A percentile compares a stretch with the other conserved stretches of the same genome.
Conservation (phyloP, 169 alveolate genomes). For the Plasmodium billcollinsi region DNA sequence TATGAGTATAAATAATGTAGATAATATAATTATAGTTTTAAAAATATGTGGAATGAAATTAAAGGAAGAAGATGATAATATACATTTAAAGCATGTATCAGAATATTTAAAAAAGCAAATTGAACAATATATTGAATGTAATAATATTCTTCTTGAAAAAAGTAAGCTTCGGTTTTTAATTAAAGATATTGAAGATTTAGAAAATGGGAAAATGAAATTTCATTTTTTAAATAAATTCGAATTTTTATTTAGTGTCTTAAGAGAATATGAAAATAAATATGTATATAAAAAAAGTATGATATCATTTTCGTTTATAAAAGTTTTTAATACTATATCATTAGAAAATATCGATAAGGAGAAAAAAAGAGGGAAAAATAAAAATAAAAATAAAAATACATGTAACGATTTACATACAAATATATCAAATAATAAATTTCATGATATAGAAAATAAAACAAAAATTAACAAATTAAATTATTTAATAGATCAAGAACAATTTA, state of each 20-base stretch:
- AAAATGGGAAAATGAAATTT: slow-evolving; percentile 76
- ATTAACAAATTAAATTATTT: slow-evolving; percentile 40
- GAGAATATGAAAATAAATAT: slow-evolving; percentile 51
- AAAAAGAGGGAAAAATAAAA: background rate
- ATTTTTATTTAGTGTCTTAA: slow-evolving; percentile 54
- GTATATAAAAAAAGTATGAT: slow-evolving; percentile 19
- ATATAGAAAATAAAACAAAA: slow-evolving; percentile 4
- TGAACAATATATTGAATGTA: slow-evolving; percentile 20
- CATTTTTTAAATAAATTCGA: slow-evolving; percentile 67
- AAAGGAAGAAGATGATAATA: slow-evolving; percentile 37
- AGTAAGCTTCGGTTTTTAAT: slow-evolving; percentile 67
- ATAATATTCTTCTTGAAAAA: slow-evolving; percentile 40
- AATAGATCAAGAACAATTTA: slow-evolving; percentile 30
- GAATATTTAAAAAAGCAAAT: slow-evolving; percentile 65
- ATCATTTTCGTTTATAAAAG: slow-evolving; percentile 31
- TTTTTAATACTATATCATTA: slow-evolving; percentile 11
- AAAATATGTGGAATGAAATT: slow-evolving; percentile 68
- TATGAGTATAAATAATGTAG: slow-evolving; percentile 70
- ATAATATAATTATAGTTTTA: slow-evolving; percentile 67
- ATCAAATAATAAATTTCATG: background rate
- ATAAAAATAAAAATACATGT: background rate
- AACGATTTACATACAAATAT: background rate
- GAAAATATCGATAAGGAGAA: background rate
- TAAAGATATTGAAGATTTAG: slow-evolving; percentile 74
- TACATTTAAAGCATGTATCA: slow-evolving; percentile 51